A percentile compares a stretch with the other conserved stretches of the same genome.
Evolutionary conservation across 768 basidiomycete genomes (phyloP).

Genomic region (Pleurotus tuoliensis): DNA sequence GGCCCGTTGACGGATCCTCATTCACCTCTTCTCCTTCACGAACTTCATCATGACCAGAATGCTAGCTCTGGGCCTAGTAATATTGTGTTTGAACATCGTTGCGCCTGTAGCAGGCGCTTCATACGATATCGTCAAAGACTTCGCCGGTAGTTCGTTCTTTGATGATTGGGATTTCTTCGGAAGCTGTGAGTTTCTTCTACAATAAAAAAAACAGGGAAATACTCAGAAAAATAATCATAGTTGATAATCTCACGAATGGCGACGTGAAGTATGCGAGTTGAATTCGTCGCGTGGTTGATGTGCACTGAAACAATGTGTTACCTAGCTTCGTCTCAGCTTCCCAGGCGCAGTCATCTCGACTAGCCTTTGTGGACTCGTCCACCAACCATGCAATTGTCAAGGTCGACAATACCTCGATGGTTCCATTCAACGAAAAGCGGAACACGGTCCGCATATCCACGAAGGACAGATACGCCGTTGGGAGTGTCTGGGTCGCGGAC

Average conservation of each 20-base stretch:
- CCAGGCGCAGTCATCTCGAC: conserved; percentile 40
- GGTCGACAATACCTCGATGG: conserved; percentile 65
- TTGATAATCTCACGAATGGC: conserved; percentile 69
- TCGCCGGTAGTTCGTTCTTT: conserved; percentile 61
- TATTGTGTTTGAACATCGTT: background rate
- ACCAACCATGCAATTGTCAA: conserved; percentile 74
- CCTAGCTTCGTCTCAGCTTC: conserved; percentile 47
- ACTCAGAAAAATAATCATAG: conserved; percentile 23
- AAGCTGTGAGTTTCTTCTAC: conserved; percentile 34
- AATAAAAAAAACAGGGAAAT: too few relatives aligned
- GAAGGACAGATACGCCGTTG: conserved; percentile 51
- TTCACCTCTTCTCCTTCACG: too few relatives aligned
- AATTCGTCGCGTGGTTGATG: background rate
- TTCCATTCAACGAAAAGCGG: conserved; percentile 52
- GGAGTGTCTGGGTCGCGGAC: conserved; percentile 63
- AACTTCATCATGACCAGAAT: too few relatives aligned
- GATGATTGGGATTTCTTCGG: conserved; percentile 66
- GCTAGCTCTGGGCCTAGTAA: too few relatives aligned
- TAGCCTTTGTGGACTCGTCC: conserved; percentile 57
- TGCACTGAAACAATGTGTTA: too few relatives aligned
- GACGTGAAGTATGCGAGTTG: conserved; percentile 42
- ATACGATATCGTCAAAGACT: conserved; percentile 54
- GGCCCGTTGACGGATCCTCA: too few relatives aligned
- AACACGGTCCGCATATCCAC: conserved; percentile 65
- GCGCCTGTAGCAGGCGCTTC: conserved; percentile 20